Conservation (phyloP, 2,329 filamentous ascomycete genomes). For the Ophioceras dolichostomum region DNA sequence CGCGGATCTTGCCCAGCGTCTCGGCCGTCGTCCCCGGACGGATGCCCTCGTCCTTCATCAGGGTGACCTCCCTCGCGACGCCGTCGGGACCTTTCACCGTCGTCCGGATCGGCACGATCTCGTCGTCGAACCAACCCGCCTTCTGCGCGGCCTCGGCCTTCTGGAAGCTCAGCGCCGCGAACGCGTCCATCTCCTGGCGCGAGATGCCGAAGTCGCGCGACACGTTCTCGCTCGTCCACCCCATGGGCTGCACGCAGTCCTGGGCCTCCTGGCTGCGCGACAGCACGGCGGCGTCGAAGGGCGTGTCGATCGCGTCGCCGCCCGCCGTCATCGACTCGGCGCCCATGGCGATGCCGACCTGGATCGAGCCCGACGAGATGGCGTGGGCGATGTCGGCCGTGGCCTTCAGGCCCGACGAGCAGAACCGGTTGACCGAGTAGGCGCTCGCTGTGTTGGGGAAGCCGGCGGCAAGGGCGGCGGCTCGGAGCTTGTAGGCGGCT, state of each 20-base stretch:
- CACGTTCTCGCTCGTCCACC: constrained; percentile 95
- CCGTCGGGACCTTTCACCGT: constrained; percentile 76
- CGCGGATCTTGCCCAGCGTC: constrained; percentile 68
- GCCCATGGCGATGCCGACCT: constrained; percentile 76
- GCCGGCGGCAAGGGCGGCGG: constrained; percentile 18
- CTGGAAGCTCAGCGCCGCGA: constrained; percentile 76
- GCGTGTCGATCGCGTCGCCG: constrained; percentile 55
- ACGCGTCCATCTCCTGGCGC: constrained; percentile 71
- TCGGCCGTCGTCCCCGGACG: constrained; percentile 83
- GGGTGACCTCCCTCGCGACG: constrained; percentile 61
- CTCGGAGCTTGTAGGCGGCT: constrained; percentile 82
- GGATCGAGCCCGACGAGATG: constrained; percentile 69
- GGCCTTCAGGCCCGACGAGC: constrained; percentile 90
- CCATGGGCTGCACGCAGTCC: constrained; percentile 94
- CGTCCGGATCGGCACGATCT: constrained; percentile 81
- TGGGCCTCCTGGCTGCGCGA: constrained; percentile 58
- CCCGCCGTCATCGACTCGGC: constrained; percentile 77
- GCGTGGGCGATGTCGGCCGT: constrained; percentile 89
- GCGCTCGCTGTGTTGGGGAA: constrained; percentile 61
- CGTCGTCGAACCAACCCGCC: constrained; percentile 81
- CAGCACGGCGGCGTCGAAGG: constrained; percentile 68
- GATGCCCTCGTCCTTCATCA: constrained; percentile 83
- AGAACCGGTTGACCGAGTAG: constrained; percentile 87
- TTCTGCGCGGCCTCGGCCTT: constrained; percentile 85
- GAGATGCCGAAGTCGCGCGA: constrained; percentile 78